phyloP scores from a whole-genome alignment of 768 basidiomycete species.

The Botryobasidium botryosum region DNA sequence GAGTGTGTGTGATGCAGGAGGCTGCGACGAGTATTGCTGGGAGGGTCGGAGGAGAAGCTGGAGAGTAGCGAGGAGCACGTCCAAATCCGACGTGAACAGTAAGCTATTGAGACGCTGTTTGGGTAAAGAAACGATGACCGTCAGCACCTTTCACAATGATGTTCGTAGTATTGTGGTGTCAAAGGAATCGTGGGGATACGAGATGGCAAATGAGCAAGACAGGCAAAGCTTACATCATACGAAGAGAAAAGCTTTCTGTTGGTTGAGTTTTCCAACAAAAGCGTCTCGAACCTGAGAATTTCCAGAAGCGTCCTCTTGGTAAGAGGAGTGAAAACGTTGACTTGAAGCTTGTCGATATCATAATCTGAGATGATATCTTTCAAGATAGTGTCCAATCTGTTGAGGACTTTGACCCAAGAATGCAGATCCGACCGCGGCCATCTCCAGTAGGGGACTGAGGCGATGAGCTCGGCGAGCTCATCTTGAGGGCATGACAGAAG shows the following conservation, averaged over 20 bases:
- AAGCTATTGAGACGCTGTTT: conserved; percentile 75
- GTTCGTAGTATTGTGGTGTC: conserved; percentile 1
- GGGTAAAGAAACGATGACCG: too few species aligned
- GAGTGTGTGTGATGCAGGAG: conserved; percentile 67
- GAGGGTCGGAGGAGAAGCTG: conserved; percentile 81
- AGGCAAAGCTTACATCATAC: conserved; percentile 64
- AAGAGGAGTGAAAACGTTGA: conserved; percentile 54
- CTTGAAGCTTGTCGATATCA: conserved; percentile 69
- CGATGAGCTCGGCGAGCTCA: conserved; percentile 50
- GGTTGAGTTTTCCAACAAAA: conserved; percentile 92
- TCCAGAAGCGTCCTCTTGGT: conserved; percentile 62
- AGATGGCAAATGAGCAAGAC: conserved; percentile 11
- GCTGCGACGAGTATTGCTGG: conserved; percentile 85
- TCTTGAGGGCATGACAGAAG: conserved; percentile 50
- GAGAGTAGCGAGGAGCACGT: conserved; percentile 67
- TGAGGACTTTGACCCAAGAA: conserved; percentile 89
- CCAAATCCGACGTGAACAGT: conserved; percentile 74
- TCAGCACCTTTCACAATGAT: too few species aligned
- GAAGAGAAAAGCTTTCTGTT: conserved; percentile 92
- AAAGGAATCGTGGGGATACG: conserved; percentile 7
- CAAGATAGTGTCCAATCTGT: conserved; percentile 84
- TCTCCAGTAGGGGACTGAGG: conserved; percentile 64
- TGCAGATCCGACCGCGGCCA: conserved; percentile 96
- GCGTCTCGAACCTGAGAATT: conserved; percentile 74
- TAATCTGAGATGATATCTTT: conserved; percentile 72